phyloP scores from a whole-genome alignment of 805 yeast species.

The Ogataea haglerorum region DNA sequence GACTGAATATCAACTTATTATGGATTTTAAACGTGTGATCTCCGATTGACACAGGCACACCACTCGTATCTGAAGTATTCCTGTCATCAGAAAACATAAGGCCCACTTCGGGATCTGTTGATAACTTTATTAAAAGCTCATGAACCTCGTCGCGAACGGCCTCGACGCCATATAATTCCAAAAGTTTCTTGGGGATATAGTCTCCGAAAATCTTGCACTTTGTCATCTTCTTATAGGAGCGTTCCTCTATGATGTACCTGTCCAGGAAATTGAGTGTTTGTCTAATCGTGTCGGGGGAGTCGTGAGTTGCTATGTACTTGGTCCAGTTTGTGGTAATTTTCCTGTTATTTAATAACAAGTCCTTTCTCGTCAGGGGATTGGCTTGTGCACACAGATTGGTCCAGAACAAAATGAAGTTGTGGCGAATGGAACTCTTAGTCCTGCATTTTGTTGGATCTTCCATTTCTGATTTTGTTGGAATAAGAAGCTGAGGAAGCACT shows the following conservation, averaged over 20 bases:
- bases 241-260: constrained; percentile 53
- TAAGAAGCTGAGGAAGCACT: constrained; percentile 57
- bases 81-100: constrained; percentile 44
- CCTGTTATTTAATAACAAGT: constrained; percentile 51
- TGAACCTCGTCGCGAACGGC: constrained; percentile 38
- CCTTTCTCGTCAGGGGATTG: constrained; percentile 58
- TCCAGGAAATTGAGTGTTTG: constrained; percentile 47
- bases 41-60: constrained; percentile 46
- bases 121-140: constrained; percentile 45
- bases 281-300: constrained; percentile 41
- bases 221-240: constrained; percentile 57
- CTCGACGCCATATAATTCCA: constrained; percentile 41
- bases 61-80: constrained; percentile 27
- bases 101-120: constrained; percentile 50
- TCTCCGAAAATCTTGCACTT: constrained; percentile 80
- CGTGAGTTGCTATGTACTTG: constrained; percentile 55
- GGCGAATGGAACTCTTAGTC: constrained; percentile 48
- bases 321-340: constrained; percentile 66
- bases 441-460: constrained; percentile 36
- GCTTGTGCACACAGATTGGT: constrained; percentile 46
- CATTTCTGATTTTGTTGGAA: constrained; percentile 48
- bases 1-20: constrained; percentile 63
- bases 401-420: constrained; percentile 60
- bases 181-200: constrained; percentile 58
- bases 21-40: constrained; percentile 54